phyloP scores from a whole-genome alignment of 495 filamentous ascomycete genomes.

The Astrocystis sublimbata region DNA sequence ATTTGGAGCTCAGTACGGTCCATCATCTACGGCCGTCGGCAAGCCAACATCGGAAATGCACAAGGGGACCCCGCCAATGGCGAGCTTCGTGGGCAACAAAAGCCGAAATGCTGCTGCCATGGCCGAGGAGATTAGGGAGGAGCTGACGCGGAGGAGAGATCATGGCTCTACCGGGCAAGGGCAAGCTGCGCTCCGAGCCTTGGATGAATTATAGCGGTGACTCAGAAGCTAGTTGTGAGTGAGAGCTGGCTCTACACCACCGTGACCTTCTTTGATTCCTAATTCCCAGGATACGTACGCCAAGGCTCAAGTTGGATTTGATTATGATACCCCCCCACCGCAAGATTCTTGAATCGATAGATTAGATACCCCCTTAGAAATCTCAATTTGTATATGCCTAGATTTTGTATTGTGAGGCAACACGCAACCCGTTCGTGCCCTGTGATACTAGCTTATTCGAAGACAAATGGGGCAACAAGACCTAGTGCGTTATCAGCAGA shows the following conservation, averaged over 20 bases:
- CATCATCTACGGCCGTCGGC: constrained; percentile 22
- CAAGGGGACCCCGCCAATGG: constrained; percentile 9
- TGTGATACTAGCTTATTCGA: no score
- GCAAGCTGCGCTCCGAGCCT: constrained; percentile 39
- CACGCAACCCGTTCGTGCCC: no score
- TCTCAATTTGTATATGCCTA: neutral
- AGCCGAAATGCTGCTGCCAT: constrained; percentile 21
- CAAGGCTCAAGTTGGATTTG: neutral
- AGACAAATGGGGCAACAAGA: neutral
- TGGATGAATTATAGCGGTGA: constrained; percentile 43
- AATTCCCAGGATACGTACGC: neutral
- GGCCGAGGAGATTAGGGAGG: constrained; percentile 30
- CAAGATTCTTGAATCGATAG: neutral
- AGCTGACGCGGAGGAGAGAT: constrained; percentile 20
- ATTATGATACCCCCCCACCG: constrained; percentile 14
- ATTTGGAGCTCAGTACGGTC: constrained; percentile 40
- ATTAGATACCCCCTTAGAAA: neutral
- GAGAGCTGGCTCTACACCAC: neutral
- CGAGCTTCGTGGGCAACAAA: constrained; percentile 18
- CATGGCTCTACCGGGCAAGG: constrained; percentile 20
- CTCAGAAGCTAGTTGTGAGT: neutral
- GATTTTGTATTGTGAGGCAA: no score
- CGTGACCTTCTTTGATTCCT: neutral
- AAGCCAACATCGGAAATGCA: constrained; percentile 2
- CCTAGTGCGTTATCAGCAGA: neutral